These are phyloP conservation scores for Pseudopithomyces maydicus DNA, from an alignment of 2,329 filamentous ascomycete species.

Conservation along the genomic window DNA sequence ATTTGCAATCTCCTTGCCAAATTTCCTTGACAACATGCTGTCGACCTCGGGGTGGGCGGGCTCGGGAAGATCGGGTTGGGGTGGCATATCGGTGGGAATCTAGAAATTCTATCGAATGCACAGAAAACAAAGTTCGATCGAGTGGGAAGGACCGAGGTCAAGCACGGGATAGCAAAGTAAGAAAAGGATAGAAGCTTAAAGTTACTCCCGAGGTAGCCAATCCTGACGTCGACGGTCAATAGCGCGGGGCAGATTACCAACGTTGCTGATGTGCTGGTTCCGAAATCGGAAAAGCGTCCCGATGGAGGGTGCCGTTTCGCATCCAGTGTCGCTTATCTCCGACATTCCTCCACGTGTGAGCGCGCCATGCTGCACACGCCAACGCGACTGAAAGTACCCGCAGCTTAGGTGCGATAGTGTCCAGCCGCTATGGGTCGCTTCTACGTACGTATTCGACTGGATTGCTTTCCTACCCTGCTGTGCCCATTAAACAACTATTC, in stretches of 20 bases:
- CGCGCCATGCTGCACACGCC: not conserved
- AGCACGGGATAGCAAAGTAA: not conserved
- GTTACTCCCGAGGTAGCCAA: not conserved
- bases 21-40: conserved; percentile 75
- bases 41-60: conserved; percentile 64
- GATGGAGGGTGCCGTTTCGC: not conserved
- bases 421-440: conserved; percentile 53
- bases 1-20: conserved; percentile 79
- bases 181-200: not conserved
- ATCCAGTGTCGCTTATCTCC: conserved; percentile 1
- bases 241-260: conserved; percentile 1
- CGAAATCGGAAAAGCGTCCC: conserved; percentile 3
- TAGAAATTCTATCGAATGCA: not conserved
- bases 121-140: not conserved
- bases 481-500: too few species aligned
- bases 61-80: conserved; percentile 57
- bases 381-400: not conserved
- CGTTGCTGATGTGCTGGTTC: not conserved
- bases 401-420: conserved; percentile 16
- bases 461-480: not conserved
- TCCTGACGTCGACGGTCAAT: not conserved
- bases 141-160: not conserved
- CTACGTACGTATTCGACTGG: conserved; percentile 44
- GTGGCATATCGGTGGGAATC: conserved; percentile 27
- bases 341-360: not conserved